A percentile compares a stretch with the other conserved stretches of the same genome.
These are phyloP conservation scores for Zizania latifolia DNA, from an alignment of 176 grass and related monocot species.

Conservation along the genomic window DNA sequence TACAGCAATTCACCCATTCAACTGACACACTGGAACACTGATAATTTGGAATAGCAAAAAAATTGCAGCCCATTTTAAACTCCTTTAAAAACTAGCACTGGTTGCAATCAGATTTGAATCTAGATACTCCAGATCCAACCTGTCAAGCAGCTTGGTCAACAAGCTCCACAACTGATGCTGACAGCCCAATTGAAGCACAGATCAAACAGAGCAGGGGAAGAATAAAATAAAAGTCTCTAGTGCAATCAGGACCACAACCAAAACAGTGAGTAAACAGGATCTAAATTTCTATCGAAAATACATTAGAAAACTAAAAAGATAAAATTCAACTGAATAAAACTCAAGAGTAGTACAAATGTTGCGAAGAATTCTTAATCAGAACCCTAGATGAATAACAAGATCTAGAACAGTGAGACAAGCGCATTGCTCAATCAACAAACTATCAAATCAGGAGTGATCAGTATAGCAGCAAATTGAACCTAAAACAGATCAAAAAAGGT, in stretches of 20 bases:
- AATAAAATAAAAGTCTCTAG: neutral
- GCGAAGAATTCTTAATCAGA: neutral
- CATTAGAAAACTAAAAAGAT: neutral
- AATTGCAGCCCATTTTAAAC: neutral
- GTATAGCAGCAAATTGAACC: neutral
- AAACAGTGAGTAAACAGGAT: neutral
- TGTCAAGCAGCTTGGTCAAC: neutral
- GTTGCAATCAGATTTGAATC: neutral
- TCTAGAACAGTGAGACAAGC: neutral
- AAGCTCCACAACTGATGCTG: conserved; percentile 11
- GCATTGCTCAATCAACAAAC: conserved; percentile 3
- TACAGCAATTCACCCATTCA: neutral
- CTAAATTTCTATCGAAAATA: neutral
- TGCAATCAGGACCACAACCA: neutral
- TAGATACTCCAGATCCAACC: conserved; percentile 17
- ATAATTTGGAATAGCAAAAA: neutral
- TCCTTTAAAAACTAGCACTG: neutral
- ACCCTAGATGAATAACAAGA: conserved; percentile 4
- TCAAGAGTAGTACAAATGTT: neutral
- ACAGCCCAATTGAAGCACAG: conserved; percentile 26
- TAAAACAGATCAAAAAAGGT: neutral
- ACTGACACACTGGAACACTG: neutral
- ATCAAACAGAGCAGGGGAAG: conserved; percentile 1
- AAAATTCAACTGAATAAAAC: neutral
- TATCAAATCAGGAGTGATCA: neutral